These are phyloP conservation scores for Urtica urens DNA, from an alignment of 306 rosid species.

Conservation along the genomic window DNA sequence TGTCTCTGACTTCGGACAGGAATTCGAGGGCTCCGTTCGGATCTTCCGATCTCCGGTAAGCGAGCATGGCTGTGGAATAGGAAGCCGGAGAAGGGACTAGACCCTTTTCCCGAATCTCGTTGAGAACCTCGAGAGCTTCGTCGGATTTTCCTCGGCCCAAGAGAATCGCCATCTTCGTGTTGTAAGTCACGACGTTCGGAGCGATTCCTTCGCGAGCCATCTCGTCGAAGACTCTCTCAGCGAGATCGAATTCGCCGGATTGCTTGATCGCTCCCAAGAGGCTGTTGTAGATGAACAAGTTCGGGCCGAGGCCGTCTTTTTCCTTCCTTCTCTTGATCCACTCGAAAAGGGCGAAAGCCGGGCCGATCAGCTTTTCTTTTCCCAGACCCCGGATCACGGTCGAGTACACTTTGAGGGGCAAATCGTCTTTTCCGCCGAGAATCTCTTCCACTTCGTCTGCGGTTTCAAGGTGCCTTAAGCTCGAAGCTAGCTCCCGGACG, in stretches of 20 bases:
- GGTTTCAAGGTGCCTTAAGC: constrained; percentile 47
- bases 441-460: constrained; percentile 61
- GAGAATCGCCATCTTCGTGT: constrained; percentile 66
- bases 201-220: constrained; percentile 56
- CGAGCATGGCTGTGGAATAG: constrained; percentile 65
- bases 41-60: constrained; percentile 73
- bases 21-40: constrained; percentile 65
- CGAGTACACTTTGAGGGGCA: constrained; percentile 81
- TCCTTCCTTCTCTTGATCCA: constrained; percentile 73
- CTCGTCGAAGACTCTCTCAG: constrained; percentile 47
- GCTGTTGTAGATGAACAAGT: constrained; percentile 67
- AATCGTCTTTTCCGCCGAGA: constrained; percentile 54
- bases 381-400: constrained; percentile 73
- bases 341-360: constrained; percentile 55
- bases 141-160: constrained; percentile 46
- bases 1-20: constrained; percentile 53
- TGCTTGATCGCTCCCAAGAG: constrained; percentile 80
- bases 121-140: constrained; percentile 52
- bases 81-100: constrained; percentile 54
- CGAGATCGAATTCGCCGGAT: constrained; percentile 36
- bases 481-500: constrained; percentile 51
- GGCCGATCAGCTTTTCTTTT: constrained; percentile 50
- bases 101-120: constrained; percentile 56
- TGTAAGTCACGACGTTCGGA: constrained; percentile 68
- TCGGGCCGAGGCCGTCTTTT: constrained; percentile 42